These are phyloP conservation scores for Trichoderma atroviride DNA, from an alignment of 2,329 filamentous ascomycete species.

Conservation along the genomic window DNA sequence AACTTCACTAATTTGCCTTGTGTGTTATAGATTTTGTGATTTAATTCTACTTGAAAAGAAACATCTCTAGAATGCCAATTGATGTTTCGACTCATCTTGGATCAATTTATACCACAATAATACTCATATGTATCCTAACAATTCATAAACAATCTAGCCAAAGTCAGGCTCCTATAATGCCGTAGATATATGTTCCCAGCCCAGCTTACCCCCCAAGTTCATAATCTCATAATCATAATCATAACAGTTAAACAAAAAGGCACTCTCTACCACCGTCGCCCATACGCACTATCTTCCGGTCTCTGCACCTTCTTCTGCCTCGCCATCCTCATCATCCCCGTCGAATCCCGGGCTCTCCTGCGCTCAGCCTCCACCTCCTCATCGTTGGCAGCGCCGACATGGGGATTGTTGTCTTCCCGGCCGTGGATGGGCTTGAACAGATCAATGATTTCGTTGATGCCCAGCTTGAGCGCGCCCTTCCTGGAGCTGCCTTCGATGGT, in stretches of 20 bases:
- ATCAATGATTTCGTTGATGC: constrained; percentile 89
- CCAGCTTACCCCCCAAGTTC: background rate
- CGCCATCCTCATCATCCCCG: constrained; percentile 32
- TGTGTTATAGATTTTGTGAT: background rate
- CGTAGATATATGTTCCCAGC: background rate
- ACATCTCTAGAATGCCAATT: too few relatives aligned
- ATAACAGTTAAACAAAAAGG: background rate
- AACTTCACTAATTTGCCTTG: background rate
- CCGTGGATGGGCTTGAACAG: constrained; percentile 72
- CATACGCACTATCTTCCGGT: constrained; percentile 46
- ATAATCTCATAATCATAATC: constrained; percentile 9
- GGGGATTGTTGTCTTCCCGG: constrained; percentile 8
- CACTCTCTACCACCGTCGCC: constrained; percentile 43
- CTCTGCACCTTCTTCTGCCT: constrained; percentile 34
- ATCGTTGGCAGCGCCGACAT: constrained; percentile 11
- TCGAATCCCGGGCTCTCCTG: constrained; percentile 32
- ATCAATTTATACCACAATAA: background rate
- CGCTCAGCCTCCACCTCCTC: constrained; percentile 27
- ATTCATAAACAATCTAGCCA: background rate
- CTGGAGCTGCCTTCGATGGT: constrained; percentile 82
- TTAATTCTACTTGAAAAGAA: too few relatives aligned
- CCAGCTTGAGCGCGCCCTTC: constrained; percentile 77
- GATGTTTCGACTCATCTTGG: background rate
- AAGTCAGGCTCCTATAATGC: background rate
- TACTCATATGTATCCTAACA: background rate